Evolutionary conservation across 306 rosid species (phyloP).

Genomic region (Gastrolobium bilobum): DNA sequence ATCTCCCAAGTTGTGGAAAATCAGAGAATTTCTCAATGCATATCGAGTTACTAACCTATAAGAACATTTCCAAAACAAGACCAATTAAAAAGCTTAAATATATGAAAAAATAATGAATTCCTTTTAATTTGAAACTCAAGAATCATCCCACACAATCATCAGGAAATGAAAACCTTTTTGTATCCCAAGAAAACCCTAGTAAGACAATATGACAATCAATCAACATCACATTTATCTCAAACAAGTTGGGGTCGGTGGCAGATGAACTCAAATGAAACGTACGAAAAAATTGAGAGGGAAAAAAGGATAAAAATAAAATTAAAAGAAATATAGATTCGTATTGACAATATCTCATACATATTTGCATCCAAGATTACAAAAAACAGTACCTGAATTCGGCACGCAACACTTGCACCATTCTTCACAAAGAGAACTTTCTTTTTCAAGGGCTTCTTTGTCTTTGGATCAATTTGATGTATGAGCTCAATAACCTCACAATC

Average conservation of each 20-base stretch:
- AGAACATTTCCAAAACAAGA: slow-evolving; percentile 14
- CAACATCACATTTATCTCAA: no score
- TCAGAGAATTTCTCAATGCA: slow-evolving; percentile 86
- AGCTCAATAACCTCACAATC: slow-evolving; percentile 98
- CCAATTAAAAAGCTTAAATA: not conserved
- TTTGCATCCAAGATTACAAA: not conserved
- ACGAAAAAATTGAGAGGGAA: no score
- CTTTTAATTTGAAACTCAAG: not conserved
- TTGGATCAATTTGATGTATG: slow-evolving; percentile 89
- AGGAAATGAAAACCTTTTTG: not conserved
- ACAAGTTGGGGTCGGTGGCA: no score
- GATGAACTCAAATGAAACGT: no score
- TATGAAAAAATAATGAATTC: slow-evolving; percentile 19
- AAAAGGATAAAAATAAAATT: no score
- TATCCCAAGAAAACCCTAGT: not conserved
- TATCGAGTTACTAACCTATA: slow-evolving; percentile 75
- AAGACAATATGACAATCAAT: slow-evolving; percentile 1
- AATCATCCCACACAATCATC: not conserved
- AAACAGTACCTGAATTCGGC: slow-evolving; percentile 85
- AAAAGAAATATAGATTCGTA: no score
- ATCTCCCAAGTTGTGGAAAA: slow-evolving; percentile 94
- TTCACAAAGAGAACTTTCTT: slow-evolving; percentile 90
- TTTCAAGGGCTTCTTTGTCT: slow-evolving; percentile 87
- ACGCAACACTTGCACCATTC: slow-evolving; percentile 83
- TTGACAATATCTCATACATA: not conserved